Evolutionary conservation across 805 yeast genomes (phyloP).

Genomic region (Maudiozyma serrabonitensis): DNA sequence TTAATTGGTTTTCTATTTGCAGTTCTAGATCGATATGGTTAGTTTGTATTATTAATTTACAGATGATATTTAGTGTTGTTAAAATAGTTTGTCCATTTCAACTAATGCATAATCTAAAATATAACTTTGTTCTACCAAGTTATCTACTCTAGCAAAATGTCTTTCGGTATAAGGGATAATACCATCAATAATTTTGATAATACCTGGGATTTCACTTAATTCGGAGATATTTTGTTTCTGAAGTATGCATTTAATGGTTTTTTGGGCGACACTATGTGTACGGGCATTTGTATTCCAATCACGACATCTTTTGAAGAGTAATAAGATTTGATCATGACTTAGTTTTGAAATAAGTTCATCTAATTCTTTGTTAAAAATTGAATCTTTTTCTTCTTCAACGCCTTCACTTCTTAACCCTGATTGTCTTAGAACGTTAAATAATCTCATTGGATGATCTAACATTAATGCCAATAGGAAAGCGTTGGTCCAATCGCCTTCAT

Average conservation of each 20-base stretch:
- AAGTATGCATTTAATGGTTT: conserved; percentile 57
- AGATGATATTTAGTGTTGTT: not conserved
- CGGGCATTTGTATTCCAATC: conserved; percentile 93
- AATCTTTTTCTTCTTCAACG: conserved; percentile 27
- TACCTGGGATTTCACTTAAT: conserved; percentile 55
- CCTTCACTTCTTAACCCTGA: conserved; percentile 36
- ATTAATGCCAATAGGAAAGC: conserved; percentile 82
- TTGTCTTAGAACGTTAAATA: conserved; percentile 65
- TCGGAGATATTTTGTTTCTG: conserved; percentile 43
- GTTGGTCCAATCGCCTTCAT: conserved; percentile 69
- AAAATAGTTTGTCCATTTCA: conserved; percentile 50
- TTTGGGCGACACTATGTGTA: conserved; percentile 74
- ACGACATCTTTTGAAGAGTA: conserved; percentile 64
- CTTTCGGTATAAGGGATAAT: conserved; percentile 83
- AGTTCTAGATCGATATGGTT: not conserved
- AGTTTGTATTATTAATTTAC: not conserved
- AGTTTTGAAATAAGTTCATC: conserved; percentile 55
- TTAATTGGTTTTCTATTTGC: not conserved
- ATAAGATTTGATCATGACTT: conserved; percentile 47
- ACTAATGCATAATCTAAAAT: conserved; percentile 75
- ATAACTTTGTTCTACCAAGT: conserved; percentile 74
- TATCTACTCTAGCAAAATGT: conserved; percentile 70
- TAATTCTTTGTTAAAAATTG: conserved; percentile 37
- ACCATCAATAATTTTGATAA: conserved; percentile 59
- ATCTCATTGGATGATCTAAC: conserved; percentile 81